These are phyloP conservation scores for Dryas alaskensis DNA, from an alignment of 306 rosid genomes.

Conservation along the genomic window DNA sequence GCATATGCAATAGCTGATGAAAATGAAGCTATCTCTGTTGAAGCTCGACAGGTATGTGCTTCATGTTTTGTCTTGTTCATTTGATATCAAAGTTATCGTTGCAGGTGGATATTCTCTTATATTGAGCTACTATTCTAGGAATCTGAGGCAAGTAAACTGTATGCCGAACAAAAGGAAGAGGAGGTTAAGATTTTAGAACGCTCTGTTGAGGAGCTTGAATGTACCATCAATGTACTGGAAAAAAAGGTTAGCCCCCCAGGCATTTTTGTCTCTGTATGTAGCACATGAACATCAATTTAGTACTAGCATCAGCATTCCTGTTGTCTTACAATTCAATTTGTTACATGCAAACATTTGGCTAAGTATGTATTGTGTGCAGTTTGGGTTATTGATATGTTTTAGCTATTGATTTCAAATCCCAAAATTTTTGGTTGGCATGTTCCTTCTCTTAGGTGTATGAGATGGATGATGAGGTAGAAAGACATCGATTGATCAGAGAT, in stretches of 20 bases:
- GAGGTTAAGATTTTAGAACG: slow-evolving; percentile 87
- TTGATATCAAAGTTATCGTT: slow-evolving; percentile 20
- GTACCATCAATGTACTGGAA: slow-evolving; percentile 88
- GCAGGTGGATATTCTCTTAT: slow-evolving; percentile 22
- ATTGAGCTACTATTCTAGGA: slow-evolving; percentile 49
- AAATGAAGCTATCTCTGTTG: slow-evolving; percentile 81
- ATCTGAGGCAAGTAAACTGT: slow-evolving; percentile 74
- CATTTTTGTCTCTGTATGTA: background rate
- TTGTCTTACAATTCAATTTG: background rate
- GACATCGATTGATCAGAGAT: slow-evolving; percentile 66
- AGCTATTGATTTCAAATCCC: background rate
- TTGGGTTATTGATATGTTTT: slow-evolving; percentile 14
- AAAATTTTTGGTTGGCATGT: background rate
- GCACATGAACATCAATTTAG: background rate
- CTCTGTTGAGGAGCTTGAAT: slow-evolving; percentile 94
- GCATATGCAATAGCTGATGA: slow-evolving; percentile 76
- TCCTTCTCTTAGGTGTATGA: slow-evolving; percentile 58
- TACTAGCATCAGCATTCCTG: background rate
- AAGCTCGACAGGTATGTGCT: slow-evolving; percentile 73
- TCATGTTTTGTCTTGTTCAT: slow-evolving; percentile 21
- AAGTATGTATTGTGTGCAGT: slow-evolving; percentile 8
- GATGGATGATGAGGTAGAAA: slow-evolving; percentile 84
- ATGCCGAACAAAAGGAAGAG: slow-evolving; percentile 90
- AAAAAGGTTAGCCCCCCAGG: slow-evolving; percentile 59
- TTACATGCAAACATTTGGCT: background rate